Evolutionary conservation across 106 monocot species (phyloP).

Genomic region (Chionographis japonica): DNA sequence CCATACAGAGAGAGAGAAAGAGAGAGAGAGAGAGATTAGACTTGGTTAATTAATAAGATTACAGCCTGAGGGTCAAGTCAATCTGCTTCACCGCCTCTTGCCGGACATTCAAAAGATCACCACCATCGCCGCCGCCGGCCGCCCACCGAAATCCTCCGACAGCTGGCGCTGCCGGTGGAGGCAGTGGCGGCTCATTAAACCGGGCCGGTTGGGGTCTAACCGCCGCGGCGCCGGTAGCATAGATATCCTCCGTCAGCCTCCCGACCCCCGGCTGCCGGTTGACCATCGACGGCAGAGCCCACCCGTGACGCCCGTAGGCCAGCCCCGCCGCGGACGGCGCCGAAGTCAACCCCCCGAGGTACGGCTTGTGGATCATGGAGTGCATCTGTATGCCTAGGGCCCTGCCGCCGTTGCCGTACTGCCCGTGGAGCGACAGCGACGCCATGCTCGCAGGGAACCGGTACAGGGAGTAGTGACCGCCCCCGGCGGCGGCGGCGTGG

Average conservation of each 20-base stretch:
- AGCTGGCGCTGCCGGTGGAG: background rate
- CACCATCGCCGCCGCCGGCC: background rate
- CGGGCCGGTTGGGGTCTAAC: background rate
- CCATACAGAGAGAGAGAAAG: no score
- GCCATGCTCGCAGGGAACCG: slow-evolving; percentile 4
- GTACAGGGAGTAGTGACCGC: background rate
- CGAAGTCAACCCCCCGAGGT: background rate
- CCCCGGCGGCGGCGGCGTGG: background rate
- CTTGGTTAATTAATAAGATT: background rate
- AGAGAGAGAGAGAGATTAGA: no score
- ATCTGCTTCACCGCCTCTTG: slow-evolving; percentile 24
- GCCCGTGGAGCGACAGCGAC: slow-evolving; percentile 3
- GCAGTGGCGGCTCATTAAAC: slow-evolving; percentile 4
- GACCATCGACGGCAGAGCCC: background rate
- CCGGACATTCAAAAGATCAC: background rate
- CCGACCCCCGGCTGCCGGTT: background rate
- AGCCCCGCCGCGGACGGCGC: slow-evolving; percentile 1
- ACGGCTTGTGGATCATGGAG: slow-evolving; percentile 30
- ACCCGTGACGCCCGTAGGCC: slow-evolving; percentile 5
- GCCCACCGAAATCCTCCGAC: slow-evolving; percentile 1
- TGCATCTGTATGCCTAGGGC: slow-evolving; percentile 21
- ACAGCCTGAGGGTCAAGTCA: slow-evolving; percentile 38
- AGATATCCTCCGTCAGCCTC: slow-evolving; percentile 6
- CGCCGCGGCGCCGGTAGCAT: background rate
- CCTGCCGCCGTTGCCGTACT: background rate